A percentile compares a stretch with the other conserved stretches of the same genome.
Evolutionary conservation across 345 rosid species (phyloP).

Genomic region (Xanthoceras sorbifolium): DNA sequence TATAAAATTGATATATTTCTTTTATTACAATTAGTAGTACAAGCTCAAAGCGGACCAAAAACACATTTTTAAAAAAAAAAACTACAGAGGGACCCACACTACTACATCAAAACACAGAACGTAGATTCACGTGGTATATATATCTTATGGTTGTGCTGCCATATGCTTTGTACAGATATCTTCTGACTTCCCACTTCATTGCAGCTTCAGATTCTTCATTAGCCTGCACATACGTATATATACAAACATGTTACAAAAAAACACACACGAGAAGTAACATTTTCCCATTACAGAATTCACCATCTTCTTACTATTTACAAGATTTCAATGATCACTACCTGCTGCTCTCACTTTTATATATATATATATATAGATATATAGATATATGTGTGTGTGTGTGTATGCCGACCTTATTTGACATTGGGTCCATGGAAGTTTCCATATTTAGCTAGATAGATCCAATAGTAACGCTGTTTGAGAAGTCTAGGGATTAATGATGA

Average conservation of each 20-base stretch:
- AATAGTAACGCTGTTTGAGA: constrained; percentile 18
- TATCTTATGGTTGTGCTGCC: neutral
- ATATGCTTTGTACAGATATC: constrained; percentile 6
- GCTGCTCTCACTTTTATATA: too few species aligned
- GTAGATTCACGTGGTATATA: neutral
- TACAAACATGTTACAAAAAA: too few species aligned
- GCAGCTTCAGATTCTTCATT: constrained; percentile 62
- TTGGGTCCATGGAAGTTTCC: constrained; percentile 1
- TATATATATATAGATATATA: too few species aligned
- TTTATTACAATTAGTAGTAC: neutral
- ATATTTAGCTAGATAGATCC: constrained; percentile 24
- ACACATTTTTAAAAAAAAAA: neutral
- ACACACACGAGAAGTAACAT: too few species aligned
- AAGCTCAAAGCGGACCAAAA: constrained; percentile 11
- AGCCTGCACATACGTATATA: constrained; percentile 46
- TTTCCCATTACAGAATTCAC: neutral
- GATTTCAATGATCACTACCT: too few species aligned
- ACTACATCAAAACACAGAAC: too few species aligned
- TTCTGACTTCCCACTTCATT: constrained; percentile 31
- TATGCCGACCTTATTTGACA: neutral
- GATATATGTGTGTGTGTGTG: too few species aligned
- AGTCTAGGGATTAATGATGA: constrained; percentile 22
- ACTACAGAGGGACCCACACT: too few species aligned
- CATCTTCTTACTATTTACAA: too few species aligned
- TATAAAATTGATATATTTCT: too few species aligned